Evolutionary conservation across 257 asterid species (phyloP).

Genomic region (Phtheirospermum japonicum): DNA sequence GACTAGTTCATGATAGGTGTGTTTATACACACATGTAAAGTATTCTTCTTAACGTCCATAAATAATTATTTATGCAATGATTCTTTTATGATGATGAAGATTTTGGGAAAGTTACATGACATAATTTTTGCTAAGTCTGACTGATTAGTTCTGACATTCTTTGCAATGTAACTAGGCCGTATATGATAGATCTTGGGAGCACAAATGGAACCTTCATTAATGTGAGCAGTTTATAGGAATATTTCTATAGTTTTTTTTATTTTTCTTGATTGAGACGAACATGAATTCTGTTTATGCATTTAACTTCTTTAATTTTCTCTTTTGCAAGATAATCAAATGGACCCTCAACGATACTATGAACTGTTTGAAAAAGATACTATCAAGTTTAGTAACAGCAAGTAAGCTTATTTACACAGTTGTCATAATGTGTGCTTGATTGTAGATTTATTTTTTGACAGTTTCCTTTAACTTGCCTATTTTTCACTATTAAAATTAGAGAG

Average conservation of each 20-base stretch:
- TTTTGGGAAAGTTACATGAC: neutral
- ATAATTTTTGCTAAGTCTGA: no score
- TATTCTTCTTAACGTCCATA: slow-evolving; percentile 18
- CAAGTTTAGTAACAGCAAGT: slow-evolving; percentile 98
- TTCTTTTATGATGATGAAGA: slow-evolving; percentile 18
- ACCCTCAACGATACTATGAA: slow-evolving; percentile 84
- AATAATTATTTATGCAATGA: slow-evolving; percentile 14
- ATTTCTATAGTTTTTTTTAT: neutral
- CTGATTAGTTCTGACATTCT: no score
- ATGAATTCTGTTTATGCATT: slow-evolving; percentile 5
- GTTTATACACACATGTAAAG: slow-evolving; percentile 7
- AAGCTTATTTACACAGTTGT: neutral
- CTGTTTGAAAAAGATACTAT: no score
- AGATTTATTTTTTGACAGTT: no score
- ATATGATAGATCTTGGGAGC: no score
- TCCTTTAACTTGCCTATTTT: no score
- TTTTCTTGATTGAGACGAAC: no score
- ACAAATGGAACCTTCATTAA: slow-evolving; percentile 83
- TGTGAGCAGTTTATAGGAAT: slow-evolving; percentile 45
- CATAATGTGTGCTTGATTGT: neutral
- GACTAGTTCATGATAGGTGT: slow-evolving; percentile 15
- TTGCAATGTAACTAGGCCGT: no score
- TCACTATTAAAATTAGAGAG: no score
- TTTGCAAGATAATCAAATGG: slow-evolving; percentile 70
- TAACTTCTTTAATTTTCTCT: slow-evolving; percentile 17